These are phyloP conservation scores for Lenzites betulinus DNA, from an alignment of 768 basidiomycete species.

Conservation along the genomic window DNA sequence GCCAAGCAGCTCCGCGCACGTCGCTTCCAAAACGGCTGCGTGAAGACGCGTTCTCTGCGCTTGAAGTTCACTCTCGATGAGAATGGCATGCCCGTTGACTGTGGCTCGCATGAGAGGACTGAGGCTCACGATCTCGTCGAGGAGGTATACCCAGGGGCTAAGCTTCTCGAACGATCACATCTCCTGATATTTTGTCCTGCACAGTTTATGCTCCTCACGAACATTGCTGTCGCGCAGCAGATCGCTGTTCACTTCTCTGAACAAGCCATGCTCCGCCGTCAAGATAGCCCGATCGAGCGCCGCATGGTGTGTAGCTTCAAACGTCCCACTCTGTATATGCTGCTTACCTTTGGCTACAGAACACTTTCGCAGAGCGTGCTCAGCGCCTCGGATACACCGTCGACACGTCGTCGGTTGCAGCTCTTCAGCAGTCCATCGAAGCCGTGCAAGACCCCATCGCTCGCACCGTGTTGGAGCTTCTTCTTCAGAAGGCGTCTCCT, in stretches of 20 bases:
- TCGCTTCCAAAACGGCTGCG: constrained; percentile 80
- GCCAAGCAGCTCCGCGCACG: constrained; percentile 71
- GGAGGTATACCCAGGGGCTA: constrained; percentile 58
- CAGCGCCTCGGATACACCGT: constrained; percentile 80
- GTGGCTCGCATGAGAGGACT: constrained; percentile 58
- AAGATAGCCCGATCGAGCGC: constrained; percentile 90
- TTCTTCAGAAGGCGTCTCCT: constrained; percentile 90
- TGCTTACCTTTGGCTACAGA: constrained; percentile 45
- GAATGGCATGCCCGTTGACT: constrained; percentile 78
- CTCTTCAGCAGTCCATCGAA: constrained; percentile 85
- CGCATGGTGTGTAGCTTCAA: constrained; percentile 62
- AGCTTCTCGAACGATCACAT: background rate
- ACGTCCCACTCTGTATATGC: background rate
- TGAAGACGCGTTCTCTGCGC: constrained; percentile 67
- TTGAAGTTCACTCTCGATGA: constrained; percentile 82
- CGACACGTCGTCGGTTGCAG: constrained; percentile 76
- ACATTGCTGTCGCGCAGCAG: constrained; percentile 88
- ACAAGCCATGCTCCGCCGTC: constrained; percentile 94
- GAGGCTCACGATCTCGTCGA: constrained; percentile 85
- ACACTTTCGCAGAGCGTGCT: constrained; percentile 77
- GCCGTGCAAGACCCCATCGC: constrained; percentile 71
- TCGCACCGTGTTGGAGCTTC: constrained; percentile 75
- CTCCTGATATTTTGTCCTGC: too few species aligned
- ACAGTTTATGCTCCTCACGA: constrained; percentile 93
- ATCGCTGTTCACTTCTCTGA: constrained; percentile 94